Base-by-base conservation (phyloP, 257 asterid species). In the Jasminum sambac region DNA sequence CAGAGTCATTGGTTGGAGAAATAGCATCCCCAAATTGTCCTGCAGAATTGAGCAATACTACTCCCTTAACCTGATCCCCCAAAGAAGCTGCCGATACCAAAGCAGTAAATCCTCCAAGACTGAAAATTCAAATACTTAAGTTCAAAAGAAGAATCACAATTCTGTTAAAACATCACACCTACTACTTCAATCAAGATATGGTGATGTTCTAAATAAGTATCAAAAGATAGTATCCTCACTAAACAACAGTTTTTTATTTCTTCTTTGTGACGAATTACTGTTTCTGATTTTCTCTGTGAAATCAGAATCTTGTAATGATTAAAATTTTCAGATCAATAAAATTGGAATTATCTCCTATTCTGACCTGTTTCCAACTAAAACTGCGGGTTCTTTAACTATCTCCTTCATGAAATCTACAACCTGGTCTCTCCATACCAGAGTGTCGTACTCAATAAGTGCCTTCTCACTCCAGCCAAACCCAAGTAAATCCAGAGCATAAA, bases 391-490 rank as follows among this genome's bases (percentile, higher is more conserved):
- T 84, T 83, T 84, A 58, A 93, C 98, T 8, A 93, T 52, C 74
- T 90, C 96, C 80, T 88, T 85, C 81, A 93, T 64, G 66, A 90
- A 90, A 82, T 93, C 97, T 37, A 86, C 90, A 74, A 93, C 92
- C 80, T 90, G 96, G 80, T 93, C 98, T 74, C 91, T 89, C 98
- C 98, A 93, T 36, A 90, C 81, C 61, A 87, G 69, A 24, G 97
- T 96, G 82, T 93, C 98, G 43, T 93, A 93, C 16, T 93, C 96
- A 70, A 90, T 78, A 40, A 93, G 83, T 17, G 98, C 98, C 84
- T 93, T 93, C 79, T 93, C 98, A n/a, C 98, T 93, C 98, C 98
- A 93, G 44, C 97, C 98, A 69, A 93, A 93, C 13, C 98, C 98
- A 30, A 93, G 78, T 83, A 93, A 85, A 84, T 93, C 97, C 30